phyloP scores from a whole-genome alignment of 176 grass and related monocot species.

The Hordeum vulgare region DNA sequence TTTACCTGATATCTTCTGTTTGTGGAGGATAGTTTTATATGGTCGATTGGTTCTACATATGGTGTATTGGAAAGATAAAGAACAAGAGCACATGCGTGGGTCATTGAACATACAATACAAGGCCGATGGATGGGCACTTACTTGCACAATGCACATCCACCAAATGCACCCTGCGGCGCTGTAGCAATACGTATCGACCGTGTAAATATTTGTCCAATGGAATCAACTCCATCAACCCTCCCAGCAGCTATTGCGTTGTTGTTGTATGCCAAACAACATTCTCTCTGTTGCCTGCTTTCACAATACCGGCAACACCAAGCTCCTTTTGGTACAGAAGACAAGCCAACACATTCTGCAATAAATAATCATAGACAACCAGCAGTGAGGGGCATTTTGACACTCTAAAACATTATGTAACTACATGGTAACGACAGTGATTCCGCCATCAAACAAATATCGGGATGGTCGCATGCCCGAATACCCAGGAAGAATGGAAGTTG shows the following conservation, averaged over 20 bases:
- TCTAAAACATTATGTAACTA: neutral
- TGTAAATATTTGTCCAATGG: constrained; percentile 87
- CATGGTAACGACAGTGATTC: neutral
- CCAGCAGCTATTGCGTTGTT: constrained; percentile 97
- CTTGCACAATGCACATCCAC: constrained; percentile 88
- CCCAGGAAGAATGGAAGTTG: neutral
- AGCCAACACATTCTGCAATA: constrained; percentile 67
- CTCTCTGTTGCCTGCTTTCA: constrained; percentile 77
- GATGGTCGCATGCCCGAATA: neutral
- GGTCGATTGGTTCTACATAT: neutral
- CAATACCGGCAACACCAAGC: constrained; percentile 95
- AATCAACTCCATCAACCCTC: constrained; percentile 84
- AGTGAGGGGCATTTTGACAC: constrained; percentile 10
- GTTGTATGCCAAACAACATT: constrained; percentile 74
- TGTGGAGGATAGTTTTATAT: neutral
- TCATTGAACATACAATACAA: constrained; percentile 13
- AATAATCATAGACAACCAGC: neutral
- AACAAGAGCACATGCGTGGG: neutral
- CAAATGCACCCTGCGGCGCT: constrained; percentile 52
- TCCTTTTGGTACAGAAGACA: constrained; percentile 47
- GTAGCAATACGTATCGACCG: constrained; percentile 76
- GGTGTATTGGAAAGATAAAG: neutral
- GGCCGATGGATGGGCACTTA: constrained; percentile 29
- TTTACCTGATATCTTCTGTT: neutral
- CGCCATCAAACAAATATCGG: constrained; percentile 8